phyloP scores from a whole-genome alignment of 768 basidiomycete species.

The Leucocoprinus birnbaumii region DNA sequence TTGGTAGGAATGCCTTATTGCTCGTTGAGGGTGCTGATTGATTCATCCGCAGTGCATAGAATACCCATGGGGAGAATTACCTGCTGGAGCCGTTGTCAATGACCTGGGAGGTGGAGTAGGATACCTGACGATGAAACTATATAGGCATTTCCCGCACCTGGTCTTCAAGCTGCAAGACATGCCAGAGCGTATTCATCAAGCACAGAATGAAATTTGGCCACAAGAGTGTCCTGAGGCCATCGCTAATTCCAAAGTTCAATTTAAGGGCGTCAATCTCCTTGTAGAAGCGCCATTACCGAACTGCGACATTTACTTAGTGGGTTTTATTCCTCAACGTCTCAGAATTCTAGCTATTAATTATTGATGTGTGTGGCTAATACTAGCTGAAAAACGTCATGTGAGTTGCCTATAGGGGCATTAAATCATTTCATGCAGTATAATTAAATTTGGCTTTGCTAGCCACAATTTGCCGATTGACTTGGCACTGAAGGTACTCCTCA shows the following conservation, averaged over 20 bases:
- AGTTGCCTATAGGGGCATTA: neutral
- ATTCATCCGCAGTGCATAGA: conserved; percentile 17
- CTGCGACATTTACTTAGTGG: neutral
- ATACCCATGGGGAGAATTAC: conserved; percentile 32
- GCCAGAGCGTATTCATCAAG: conserved; percentile 26
- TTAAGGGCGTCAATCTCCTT: conserved; percentile 13
- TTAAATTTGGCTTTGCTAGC: neutral
- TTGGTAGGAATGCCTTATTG: conserved; percentile 14
- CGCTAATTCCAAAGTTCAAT: conserved; percentile 29
- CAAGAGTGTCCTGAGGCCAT: conserved; percentile 31
- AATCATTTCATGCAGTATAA: neutral
- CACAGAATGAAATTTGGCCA: conserved; percentile 29
- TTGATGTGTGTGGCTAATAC: neutral
- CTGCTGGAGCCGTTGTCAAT: conserved; percentile 26
- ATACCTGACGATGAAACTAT: conserved; percentile 27
- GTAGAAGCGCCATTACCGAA: neutral
- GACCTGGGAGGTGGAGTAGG: conserved; percentile 41
- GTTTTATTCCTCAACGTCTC: neutral
- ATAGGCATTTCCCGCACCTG: conserved; percentile 29
- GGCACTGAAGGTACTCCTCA: neutral
- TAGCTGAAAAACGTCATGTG: neutral
- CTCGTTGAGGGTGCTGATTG: neutral
- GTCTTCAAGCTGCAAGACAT: conserved; percentile 36
- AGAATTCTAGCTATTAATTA: neutral
- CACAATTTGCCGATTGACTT: neutral